Conservation (phyloP, 805 yeast genomes). For the Kodamaea sagamina region DNA sequence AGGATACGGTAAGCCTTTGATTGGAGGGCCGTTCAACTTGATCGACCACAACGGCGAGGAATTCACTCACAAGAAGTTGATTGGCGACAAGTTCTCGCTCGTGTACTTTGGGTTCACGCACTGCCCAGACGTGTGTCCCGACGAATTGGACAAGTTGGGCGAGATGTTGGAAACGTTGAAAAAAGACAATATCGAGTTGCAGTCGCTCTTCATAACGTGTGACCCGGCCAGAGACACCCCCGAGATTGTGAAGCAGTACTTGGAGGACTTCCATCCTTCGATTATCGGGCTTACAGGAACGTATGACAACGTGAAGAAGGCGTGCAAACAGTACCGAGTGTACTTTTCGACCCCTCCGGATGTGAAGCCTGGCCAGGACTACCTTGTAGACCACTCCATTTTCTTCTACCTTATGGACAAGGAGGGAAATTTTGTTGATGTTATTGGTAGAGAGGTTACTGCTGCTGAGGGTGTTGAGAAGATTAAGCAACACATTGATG, state of each 20-base stretch:
- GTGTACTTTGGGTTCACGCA: constrained; percentile 96
- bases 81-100: constrained; percentile 72
- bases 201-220: constrained; percentile 91
- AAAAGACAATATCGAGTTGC: constrained; percentile 60
- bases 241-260: constrained; percentile 76
- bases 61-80: constrained; percentile 76
- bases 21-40: constrained; percentile 87
- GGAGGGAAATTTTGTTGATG: constrained; percentile 95
- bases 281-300: constrained; percentile 91
- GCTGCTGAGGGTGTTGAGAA: constrained; percentile 76
- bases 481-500: constrained; percentile 72
- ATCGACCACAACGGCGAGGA: constrained; percentile 67
- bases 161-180: constrained; percentile 59
- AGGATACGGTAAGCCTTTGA: constrained; percentile 87
- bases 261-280: constrained; percentile 85
- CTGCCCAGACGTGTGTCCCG: constrained; percentile 99
- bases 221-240: constrained; percentile 96
- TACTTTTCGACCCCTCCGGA: constrained; percentile 97
- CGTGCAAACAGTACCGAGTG: constrained; percentile 89
- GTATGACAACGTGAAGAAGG: constrained; percentile 77
- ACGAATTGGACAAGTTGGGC: constrained; percentile 91
- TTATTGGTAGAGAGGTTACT: constrained; percentile 86
- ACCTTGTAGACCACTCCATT: constrained; percentile 94
- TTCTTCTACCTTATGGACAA: constrained; percentile 98
- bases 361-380: constrained; percentile 93